phyloP scores from a whole-genome alignment of 345 rosid species.

The Aquilaria malaccensis region DNA sequence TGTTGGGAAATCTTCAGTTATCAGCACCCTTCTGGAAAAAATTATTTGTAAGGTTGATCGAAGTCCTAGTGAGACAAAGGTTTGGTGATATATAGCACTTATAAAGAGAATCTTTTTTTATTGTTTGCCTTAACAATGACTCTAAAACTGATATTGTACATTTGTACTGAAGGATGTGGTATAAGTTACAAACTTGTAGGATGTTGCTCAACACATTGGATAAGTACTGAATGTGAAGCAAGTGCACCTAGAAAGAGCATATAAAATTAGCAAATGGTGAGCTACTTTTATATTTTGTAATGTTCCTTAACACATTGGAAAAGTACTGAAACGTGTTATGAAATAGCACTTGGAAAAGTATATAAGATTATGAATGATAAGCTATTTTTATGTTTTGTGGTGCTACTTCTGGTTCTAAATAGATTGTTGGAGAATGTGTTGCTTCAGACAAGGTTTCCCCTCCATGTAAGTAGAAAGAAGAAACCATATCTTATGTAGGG shows the following conservation, averaged over 20 bases:
- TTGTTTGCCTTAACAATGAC: conserved; percentile 88
- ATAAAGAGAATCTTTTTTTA: conserved; percentile 88
- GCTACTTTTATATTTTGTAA: not conserved
- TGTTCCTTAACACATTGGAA: too few relatives aligned
- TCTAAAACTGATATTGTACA: conserved; percentile 80
- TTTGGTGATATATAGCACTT: conserved; percentile 91
- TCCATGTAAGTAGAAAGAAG: too few relatives aligned
- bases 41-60: conserved; percentile 98
- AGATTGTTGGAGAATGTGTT: too few relatives aligned
- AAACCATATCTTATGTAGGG: too few relatives aligned
- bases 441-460: too few relatives aligned
- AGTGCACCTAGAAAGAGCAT: conserved; percentile 82
- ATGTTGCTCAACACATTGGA: conserved; percentile 89
- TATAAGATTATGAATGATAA: too few relatives aligned
- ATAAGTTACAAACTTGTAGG: conserved; percentile 76
- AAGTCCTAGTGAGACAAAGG: conserved; percentile 97
- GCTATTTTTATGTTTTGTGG: not conserved
- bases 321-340: too few relatives aligned
- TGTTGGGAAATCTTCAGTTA: conserved; percentile 95
- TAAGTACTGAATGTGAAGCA: conserved; percentile 84
- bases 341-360: too few relatives aligned
- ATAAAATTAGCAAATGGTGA: conserved; percentile 79
- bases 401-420: not conserved
- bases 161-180: conserved; percentile 74
- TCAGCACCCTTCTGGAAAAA: conserved; percentile 88